phyloP scores from a whole-genome alignment of 1,284 basidiomycete genomes.

The Apiotrichum gracile region DNA sequence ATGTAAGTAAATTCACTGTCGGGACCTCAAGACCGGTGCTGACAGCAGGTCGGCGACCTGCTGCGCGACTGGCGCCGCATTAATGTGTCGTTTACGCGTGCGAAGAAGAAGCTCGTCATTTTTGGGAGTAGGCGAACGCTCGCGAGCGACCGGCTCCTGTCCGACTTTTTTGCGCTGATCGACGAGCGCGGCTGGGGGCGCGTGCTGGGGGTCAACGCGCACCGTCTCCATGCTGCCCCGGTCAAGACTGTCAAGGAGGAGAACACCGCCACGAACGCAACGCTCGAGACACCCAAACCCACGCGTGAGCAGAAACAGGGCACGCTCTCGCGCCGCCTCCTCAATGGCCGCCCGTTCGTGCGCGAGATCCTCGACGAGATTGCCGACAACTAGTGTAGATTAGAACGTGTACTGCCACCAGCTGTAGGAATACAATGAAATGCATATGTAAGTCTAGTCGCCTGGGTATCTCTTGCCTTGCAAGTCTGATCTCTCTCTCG shows the following conservation, averaged over 20 bases:
- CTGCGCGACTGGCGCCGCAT: constrained; percentile 90
- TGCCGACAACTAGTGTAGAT: neutral
- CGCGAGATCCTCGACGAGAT: constrained; percentile 23
- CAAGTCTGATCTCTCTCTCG: neutral
- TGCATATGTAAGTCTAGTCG: neutral
- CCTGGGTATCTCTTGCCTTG: too few relatives aligned
- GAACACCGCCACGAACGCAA: neutral
- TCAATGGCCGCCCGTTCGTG: constrained; percentile 15
- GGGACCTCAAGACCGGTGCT: neutral
- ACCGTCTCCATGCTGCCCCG: constrained; percentile 35
- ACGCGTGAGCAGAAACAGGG: neutral
- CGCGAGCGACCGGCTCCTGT: constrained; percentile 54
- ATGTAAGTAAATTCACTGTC: constrained; percentile 52
- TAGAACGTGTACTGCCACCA: neutral
- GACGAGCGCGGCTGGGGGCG: constrained; percentile 64
- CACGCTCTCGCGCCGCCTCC: constrained; percentile 5
- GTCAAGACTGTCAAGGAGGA: neutral
- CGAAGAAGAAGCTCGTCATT: constrained; percentile 80
- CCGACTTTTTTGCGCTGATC: constrained; percentile 70
- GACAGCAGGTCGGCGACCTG: constrained; percentile 71
- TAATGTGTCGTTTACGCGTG: constrained; percentile 95
- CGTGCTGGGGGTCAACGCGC: constrained; percentile 54
- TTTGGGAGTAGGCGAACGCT: constrained; percentile 78
- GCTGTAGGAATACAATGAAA: constrained; percentile 15
- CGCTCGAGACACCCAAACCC: neutral